Evolutionary conservation across 805 yeast genomes (phyloP), one percentile per base, ranked within the genome.

Genomic region (Scheffersomyces lignosus): DNA sequence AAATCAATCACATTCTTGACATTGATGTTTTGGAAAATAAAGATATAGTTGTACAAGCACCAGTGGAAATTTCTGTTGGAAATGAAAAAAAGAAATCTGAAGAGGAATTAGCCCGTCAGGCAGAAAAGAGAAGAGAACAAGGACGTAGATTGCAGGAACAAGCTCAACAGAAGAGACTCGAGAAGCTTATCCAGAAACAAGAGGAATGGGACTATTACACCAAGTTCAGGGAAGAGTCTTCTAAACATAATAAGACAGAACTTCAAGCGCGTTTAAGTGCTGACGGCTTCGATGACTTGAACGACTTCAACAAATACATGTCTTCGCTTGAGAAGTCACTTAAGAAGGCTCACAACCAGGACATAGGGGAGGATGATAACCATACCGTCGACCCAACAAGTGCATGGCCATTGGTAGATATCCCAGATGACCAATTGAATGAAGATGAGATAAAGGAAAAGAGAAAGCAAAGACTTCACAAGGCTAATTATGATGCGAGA

Each of bases 81-180:
- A 70, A 77, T 6, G 81, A 77, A 35, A 79, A 77, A 29, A 87
- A 83, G 55, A 90, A 90, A 55, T 66, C 88, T 0, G 93, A 83
- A 41, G 96, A 87, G 58, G 97, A 91, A 56, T 60, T 90, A 17
- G 80, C 77, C 15, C 59, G 75, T 17, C 89, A 86, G 45, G 83
- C 90, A 1, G 91, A 84, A 47, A 81, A 83, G 54, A 75, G 96
- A 42, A 75, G 77, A 49, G 96, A 89, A 54, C 85, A 84, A 44
- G 97, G 97, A 6, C 77, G 83, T 45, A 73, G 95, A 46, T 70
- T 95, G 43, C 98, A 93, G 62, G 95, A 87, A 52, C 96, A 89
- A 60, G 97, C 97, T 0, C 89, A 83, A 49, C 83, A 81, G 52
- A 83, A 81, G 47, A 70, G 99, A 38, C 59, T 80, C 7, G 96